Base-by-base conservation (phyloP, 1,284 basidiomycete species). In the Pisolithus thermaeus region DNA sequence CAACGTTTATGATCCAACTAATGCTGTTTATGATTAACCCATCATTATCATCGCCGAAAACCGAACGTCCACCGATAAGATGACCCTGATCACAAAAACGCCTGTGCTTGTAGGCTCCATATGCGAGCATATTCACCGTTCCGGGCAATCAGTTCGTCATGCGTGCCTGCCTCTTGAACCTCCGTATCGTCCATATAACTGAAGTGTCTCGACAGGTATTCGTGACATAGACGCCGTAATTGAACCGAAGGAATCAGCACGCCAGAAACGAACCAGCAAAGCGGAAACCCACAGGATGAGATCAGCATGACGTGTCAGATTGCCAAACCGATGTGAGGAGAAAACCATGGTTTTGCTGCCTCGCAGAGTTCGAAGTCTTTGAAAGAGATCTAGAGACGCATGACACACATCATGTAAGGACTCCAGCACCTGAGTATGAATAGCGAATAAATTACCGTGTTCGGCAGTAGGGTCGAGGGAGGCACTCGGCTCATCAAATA, bases 401-500 rank as follows among this genome's bases (percentile, higher is more conserved):
- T 30, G 23, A 1, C 32, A 22, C 38, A 3, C 50, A n/a, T 37
- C 2, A 23, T 14, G 11, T 11, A 20, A 52, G n/a, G 16, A 22
- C 8, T 27, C 39, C 9, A 30, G 41, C 36, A 3, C 22, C 12
- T 11, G 3, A 14, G 50, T 14, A 16, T 20, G 12, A 30, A 12
- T 14, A 37, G 28, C 45, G 35, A 22, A 23, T 16, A 32, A 37
- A 55, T 39, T 51, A 66, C 60, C 59, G 56, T 88, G 84, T 60
- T 89, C 88, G 9, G 85, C 84, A 9, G 74, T 77, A 3, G 87
- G 86, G 63, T 89, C 87, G 32, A 88, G 68, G 50, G 82, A 83
- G 5, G 84, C 83, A 37, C 84, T 87, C 0, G 88, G 88, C 58
- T 90, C 88, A 57, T 90, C 87, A 57, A 90, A 89, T 12, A 88